A percentile compares a stretch with the other conserved stretches of the same genome.
These are phyloP conservation scores for Kwoniella europaea DNA, from an alignment of 768 basidiomycete species.

Conservation along the genomic window DNA sequence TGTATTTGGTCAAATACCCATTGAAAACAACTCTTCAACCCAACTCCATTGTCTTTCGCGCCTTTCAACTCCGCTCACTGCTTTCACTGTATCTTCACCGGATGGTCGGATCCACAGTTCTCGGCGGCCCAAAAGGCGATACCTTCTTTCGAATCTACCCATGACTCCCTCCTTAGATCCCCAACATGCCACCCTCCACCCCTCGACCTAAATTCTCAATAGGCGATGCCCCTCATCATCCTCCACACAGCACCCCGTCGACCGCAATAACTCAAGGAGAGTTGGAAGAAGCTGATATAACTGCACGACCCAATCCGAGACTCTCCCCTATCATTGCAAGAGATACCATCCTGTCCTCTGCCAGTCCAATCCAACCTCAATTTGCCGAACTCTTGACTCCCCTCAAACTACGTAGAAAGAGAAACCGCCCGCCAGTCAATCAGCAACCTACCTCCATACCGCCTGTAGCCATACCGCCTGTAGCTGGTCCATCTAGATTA, in stretches of 20 bases:
- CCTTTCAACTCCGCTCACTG: not conserved
- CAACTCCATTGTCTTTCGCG: not conserved
- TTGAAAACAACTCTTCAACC: not conserved
- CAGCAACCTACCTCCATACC: slow-evolving; percentile 25
- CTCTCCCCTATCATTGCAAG: slow-evolving; percentile 34
- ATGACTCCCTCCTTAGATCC: slow-evolving; percentile 20
- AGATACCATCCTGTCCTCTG: slow-evolving; percentile 15
- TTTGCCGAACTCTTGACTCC: slow-evolving; percentile 55
- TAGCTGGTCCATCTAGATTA: slow-evolving; percentile 38
- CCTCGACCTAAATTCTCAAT: slow-evolving; percentile 11
- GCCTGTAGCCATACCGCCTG: slow-evolving; percentile 25
- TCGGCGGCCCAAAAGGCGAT: slow-evolving; percentile 11
- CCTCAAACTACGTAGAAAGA: slow-evolving; percentile 40
- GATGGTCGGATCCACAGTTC: slow-evolving; percentile 12
- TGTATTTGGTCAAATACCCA: too few relatives aligned
- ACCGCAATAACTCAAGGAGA: too few relatives aligned
- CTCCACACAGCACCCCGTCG: too few relatives aligned
- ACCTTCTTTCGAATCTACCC: slow-evolving; percentile 17
- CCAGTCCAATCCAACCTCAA: slow-evolving; percentile 33
- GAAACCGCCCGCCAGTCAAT: slow-evolving; percentile 13
- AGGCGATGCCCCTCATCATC: not conserved
- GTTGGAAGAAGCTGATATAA: too few relatives aligned
- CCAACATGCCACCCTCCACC: slow-evolving; percentile 14
- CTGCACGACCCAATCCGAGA: slow-evolving; percentile 4
- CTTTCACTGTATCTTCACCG: not conserved